These are phyloP conservation scores for Pilaira anomala DNA, from an alignment of 192 early-diverging fungal genomes.

Conservation along the genomic window DNA sequence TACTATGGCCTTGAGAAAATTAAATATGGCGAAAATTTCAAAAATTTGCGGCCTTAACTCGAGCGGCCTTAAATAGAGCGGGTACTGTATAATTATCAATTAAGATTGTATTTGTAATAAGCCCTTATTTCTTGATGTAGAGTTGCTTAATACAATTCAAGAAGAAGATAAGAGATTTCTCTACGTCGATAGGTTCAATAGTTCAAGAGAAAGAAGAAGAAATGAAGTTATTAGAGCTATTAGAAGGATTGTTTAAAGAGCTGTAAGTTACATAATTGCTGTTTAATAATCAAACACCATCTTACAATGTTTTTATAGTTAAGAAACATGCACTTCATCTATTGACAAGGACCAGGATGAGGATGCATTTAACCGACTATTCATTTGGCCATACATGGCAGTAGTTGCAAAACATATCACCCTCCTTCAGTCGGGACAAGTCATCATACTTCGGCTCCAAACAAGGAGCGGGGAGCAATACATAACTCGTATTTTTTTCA, in stretches of 20 bases:
- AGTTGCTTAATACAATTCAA: not conserved
- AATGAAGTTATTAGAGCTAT: not conserved
- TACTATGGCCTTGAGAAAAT: too few species aligned
- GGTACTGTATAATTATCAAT: conserved; percentile 3
- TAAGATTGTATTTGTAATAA: conserved; percentile 8
- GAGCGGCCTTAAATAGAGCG: too few species aligned
- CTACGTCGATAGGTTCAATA: not conserved
- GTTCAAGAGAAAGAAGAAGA: conserved; percentile 7
- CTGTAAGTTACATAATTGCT: conserved; percentile 6
- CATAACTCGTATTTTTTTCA: too few species aligned
- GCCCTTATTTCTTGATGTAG: conserved; percentile 6
- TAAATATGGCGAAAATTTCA: too few species aligned
- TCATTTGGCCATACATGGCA: not conserved
- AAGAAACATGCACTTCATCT: not conserved
- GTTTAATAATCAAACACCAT: conserved; percentile 6
- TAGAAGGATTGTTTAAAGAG: not conserved
- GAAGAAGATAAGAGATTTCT: not conserved
- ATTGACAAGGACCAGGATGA: not conserved
- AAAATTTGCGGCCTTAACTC: too few species aligned
- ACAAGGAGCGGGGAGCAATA: too few species aligned
- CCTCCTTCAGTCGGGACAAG: not conserved
- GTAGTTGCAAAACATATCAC: not conserved
- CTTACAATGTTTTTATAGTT: conserved; percentile 11
- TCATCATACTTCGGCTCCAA: too few species aligned
- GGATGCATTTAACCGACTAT: conserved; percentile 1